Percentiles rank a stretch among this genome's conserved stretches.
Conservation (phyloP, 495 filamentous ascomycete genomes). For the Podospora pseudoanserina region DNA sequence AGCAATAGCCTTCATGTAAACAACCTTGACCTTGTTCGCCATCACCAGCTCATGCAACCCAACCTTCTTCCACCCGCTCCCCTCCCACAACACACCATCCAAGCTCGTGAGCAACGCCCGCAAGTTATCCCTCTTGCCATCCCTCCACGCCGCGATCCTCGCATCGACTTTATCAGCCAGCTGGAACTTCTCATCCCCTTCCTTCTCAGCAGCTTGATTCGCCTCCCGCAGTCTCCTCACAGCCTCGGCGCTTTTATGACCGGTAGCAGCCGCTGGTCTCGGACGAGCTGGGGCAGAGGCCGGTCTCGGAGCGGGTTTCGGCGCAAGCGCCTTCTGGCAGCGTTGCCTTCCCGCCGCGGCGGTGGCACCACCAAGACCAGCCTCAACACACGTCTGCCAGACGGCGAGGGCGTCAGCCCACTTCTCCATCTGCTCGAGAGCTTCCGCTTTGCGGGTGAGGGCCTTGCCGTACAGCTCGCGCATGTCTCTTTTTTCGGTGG, state of each 20-base stretch:
- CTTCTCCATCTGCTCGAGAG: slow-evolving; percentile 89
- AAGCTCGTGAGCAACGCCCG: slow-evolving; percentile 83
- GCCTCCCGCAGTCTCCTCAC: slow-evolving; percentile 75
- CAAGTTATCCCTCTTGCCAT: slow-evolving; percentile 87
- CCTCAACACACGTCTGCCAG: slow-evolving; percentile 81
- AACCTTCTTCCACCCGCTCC: slow-evolving; percentile 93
- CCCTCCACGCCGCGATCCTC: slow-evolving; percentile 71
- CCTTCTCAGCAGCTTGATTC: slow-evolving; percentile 75
- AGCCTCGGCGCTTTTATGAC: slow-evolving; percentile 52
- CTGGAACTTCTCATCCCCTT: slow-evolving; percentile 88
- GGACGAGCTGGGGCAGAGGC: slow-evolving; percentile 37
- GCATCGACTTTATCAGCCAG: slow-evolving; percentile 80
- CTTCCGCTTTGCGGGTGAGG: slow-evolving; percentile 89
- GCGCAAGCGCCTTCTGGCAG: slow-evolving; percentile 78
- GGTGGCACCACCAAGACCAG: slow-evolving; percentile 73
- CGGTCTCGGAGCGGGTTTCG: slow-evolving; percentile 41
- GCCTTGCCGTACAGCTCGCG: slow-evolving; percentile 89
- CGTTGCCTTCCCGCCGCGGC: slow-evolving; percentile 84
- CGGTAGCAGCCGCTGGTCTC: slow-evolving; percentile 24
- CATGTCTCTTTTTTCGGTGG: slow-evolving; percentile 76
- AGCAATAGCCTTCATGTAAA: slow-evolving; percentile 98
- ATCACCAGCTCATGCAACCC: slow-evolving; percentile 87
- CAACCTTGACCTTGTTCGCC: slow-evolving; percentile 88
- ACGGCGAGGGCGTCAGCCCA: slow-evolving; percentile 78
- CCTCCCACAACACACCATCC: slow-evolving; percentile 86